Evolutionary conservation across 2,329 filamentous ascomycete genomes (phyloP), one percentile per base, ranked within the genome.

Genomic region (Chlorencoelia australis): DNA sequence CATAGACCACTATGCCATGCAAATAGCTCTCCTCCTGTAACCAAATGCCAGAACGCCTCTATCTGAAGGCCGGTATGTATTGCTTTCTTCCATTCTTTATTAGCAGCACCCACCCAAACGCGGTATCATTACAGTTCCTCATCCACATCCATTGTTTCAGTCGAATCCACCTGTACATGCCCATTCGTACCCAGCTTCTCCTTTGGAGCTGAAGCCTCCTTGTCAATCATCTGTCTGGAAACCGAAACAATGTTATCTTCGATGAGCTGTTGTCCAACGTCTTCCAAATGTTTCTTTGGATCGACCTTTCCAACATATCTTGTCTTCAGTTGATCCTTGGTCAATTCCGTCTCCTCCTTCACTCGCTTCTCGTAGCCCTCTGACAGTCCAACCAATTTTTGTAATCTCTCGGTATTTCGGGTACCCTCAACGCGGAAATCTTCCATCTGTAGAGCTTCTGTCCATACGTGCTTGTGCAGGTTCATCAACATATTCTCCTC

Each of bases 401-500:
- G 74, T 61, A 98, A 72, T 45, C 81, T 75, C 37, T 94, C 88
- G 59, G 88, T 84, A 59, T 94, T 98, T 59, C 82, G 77, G 47
- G 78, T 69, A 38, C 79, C 85, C 58, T 96, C 89, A 39, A 75
- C 67, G 47, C 79, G 75, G 71, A 98, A 98, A 62, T 96, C 88
- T 43, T 89, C 84, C 87, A 98, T 96, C 59, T 94, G 78, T 47
- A 98, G 64, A 4, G 89, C 91, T 62, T 98, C 91, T 1, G 93
- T 98, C 91, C 91, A 98, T 29, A 95, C 88, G 51, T 96, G 91
- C 71, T 98, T 98, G 73, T 98, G 91, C 48, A 98, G 68, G 60
- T 98, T 98, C 93, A 98, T 98, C 54, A 98, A 65, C 91, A 98
- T 98, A 64, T 94, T 96, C 70, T 98, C 93, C 61, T 98, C 91